A percentile compares a stretch with the other conserved stretches of the same genome.
These are phyloP conservation scores for Saccharomyces kudriavzevii DNA, from an alignment of 805 yeast species.

Conservation along the genomic window DNA sequence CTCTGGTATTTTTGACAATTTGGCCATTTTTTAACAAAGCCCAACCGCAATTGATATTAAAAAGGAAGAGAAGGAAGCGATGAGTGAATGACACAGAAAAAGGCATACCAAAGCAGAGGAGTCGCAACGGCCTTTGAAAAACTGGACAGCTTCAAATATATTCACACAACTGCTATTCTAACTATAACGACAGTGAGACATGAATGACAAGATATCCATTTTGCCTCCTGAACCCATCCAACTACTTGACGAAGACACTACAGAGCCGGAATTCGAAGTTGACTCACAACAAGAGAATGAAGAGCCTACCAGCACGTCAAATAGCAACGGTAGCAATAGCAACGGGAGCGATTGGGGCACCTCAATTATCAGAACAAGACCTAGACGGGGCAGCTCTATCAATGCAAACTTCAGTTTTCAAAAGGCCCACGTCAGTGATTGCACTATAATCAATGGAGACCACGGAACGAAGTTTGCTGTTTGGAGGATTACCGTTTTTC, in stretches of 20 bases:
- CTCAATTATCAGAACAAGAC: not conserved
- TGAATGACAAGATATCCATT: slow-evolving; percentile 8
- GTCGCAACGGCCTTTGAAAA: not conserved
- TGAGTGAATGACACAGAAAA: not conserved
- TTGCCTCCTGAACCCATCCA: slow-evolving; percentile 25
- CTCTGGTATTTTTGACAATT: not conserved
- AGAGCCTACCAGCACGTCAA: not conserved
- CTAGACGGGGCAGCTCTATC: slow-evolving; percentile 5
- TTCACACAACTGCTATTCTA: not conserved
- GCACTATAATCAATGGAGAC: slow-evolving; percentile 24
- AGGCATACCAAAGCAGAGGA: not conserved
- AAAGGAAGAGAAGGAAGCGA: not conserved
- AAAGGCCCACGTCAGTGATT: slow-evolving; percentile 19
- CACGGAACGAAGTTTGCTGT: slow-evolving; percentile 22
- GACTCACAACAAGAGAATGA: slow-evolving; percentile 4
- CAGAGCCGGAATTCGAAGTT: not conserved
- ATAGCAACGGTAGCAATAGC: not conserved
- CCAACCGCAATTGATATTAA: not conserved
- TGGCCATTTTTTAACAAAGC: not conserved
- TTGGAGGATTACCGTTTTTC: slow-evolving; percentile 22
- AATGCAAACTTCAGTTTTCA: slow-evolving; percentile 10
- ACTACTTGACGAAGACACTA: slow-evolving; percentile 14
- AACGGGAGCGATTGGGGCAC: not conserved
- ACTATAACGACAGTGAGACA: not conserved
- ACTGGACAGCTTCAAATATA: not conserved